Evolutionary conservation across 768 basidiomycete genomes (phyloP).

Genomic region (Mycena maculata): DNA sequence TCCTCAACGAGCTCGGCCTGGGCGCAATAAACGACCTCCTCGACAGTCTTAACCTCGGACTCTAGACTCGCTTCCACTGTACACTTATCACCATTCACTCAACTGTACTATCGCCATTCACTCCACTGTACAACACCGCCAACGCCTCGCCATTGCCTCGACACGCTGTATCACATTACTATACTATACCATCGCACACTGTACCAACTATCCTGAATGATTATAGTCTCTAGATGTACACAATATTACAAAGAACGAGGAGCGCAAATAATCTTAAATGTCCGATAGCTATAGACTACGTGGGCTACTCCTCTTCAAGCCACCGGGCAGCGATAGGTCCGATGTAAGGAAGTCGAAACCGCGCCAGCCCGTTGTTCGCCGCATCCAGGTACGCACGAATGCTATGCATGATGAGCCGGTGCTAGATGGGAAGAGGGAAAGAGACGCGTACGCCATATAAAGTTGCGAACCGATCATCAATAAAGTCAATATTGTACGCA

Average conservation of each 20-base stretch:
- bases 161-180: constrained; percentile 31
- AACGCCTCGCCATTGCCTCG: neutral
- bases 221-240: constrained; percentile 22
- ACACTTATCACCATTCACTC: neutral
- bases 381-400: constrained; percentile 66
- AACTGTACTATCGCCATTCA: neutral
- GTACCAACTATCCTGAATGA: constrained; percentile 49
- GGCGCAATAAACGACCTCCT: constrained; percentile 37
- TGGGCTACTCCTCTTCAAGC: constrained; percentile 66
- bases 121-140: constrained; percentile 12
- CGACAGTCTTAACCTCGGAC: constrained; percentile 40
- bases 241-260: constrained; percentile 9
- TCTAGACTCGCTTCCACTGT: neutral
- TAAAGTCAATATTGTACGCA: constrained; percentile 62
- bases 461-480: constrained; percentile 53
- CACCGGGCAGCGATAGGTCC: constrained; percentile 76
- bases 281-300: neutral
- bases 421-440: neutral
- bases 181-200: constrained; percentile 38
- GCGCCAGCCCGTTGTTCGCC: constrained; percentile 59
- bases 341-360: constrained; percentile 71
- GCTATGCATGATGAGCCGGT: constrained; percentile 45
- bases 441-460: constrained; percentile 66
- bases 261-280: constrained; percentile 25
- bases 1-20: constrained; percentile 44